Evolutionary conservation across 345 rosid species (phyloP).

Genomic region (Lagerstroemia speciosa): DNA sequence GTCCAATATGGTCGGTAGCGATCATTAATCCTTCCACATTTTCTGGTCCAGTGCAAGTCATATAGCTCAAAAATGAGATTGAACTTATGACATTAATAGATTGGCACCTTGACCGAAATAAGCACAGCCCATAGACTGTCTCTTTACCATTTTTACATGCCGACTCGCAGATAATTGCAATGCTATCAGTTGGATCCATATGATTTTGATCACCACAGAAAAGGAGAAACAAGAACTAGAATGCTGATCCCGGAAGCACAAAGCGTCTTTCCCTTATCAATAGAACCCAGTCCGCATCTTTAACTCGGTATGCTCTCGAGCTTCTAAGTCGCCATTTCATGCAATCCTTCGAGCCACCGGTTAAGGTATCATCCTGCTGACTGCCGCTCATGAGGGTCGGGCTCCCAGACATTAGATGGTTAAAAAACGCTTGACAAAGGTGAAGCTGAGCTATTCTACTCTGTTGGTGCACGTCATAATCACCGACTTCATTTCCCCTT

Average conservation of each 20-base stretch:
- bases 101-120: neutral
- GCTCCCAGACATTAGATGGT: neutral
- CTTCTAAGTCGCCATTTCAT: neutral
- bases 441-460: conserved; percentile 31
- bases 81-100: neutral
- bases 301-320: neutral
- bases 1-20: too few relatives aligned
- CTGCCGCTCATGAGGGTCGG: neutral
- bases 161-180: neutral
- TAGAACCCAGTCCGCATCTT: neutral
- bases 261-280: neutral
- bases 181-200: neutral
- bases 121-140: neutral
- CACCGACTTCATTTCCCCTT: conserved; percentile 76
- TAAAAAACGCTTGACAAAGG: neutral
- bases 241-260: neutral
- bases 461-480: conserved; percentile 69
- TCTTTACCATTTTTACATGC: neutral
- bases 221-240: neutral
- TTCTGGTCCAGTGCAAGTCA: neutral
- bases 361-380: neutral
- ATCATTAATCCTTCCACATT: too few relatives aligned
- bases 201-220: neutral
- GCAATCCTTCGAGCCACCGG: neutral
- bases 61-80: neutral